Evolutionary conservation across 2,329 filamentous ascomycete species (phyloP), one percentile per base, ranked within the genome.

Genomic region (Neofusicoccum cordaticola): DNA sequence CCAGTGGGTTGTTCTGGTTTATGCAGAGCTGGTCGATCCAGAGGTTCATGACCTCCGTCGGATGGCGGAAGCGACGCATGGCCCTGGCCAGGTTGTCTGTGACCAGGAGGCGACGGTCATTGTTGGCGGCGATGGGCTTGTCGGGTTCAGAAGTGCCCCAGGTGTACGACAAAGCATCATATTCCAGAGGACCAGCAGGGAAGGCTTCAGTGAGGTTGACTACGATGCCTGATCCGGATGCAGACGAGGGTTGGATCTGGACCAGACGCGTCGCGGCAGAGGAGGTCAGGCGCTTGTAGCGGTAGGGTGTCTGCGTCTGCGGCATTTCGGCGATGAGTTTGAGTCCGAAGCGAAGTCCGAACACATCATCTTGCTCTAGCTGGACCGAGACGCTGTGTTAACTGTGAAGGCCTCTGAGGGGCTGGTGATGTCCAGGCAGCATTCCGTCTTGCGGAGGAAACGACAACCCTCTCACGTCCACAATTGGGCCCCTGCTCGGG

Each of bases 141-240:
- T 66, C 51, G 7, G 64, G 57, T 31, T 15, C 41, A 6, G 60
- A 42, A 1, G 67, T 65, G 15, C 70, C 70, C 70, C 70, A 72
- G 9, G 69, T 67, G 15, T 71, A 73, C 4, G 69, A 71, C 1
- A 71, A 44, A 1, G 70, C 67, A 34, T 69, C 68, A 31, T 68
- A 72, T 5, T 60, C 45, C 6, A 39, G 8, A n/a, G 11, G 34
- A 4, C 53, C 88, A 13, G 79, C 93, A 65, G 86, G 57, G 13
- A 48, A 48, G 3, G 39, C 51, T 15, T 65, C 57, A 19, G 37
- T n/a, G 35, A 64, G 37, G 13, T 52, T 15, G 8, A 64, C 44
- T 13, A 44, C 53, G 17, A 64, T 22, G 19, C 63, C 63, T 4
- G 52, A 45, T 15, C 48, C 47, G 2, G 45, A 27, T 6, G 52